phyloP scores from a whole-genome alignment of 306 rosid genomes.

The Begonia loranthoides region DNA sequence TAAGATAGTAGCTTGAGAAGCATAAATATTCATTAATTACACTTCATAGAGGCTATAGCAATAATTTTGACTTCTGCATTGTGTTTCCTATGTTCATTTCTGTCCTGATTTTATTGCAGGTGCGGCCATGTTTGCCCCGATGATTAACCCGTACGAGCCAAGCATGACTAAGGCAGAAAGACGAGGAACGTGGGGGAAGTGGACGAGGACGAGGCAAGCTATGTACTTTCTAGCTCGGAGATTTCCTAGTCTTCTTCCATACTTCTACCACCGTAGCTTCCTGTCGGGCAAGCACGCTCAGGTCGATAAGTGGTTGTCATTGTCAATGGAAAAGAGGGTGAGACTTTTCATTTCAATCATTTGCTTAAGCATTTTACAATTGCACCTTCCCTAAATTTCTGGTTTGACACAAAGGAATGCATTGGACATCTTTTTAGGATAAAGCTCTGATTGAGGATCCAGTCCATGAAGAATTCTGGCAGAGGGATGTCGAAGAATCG shows the following conservation, averaged over 20 bases:
- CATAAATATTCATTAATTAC: neutral
- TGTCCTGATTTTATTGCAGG: slow-evolving; percentile 29
- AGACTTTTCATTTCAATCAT: slow-evolving; percentile 10
- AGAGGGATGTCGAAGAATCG: slow-evolving; percentile 94
- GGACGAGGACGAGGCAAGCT: slow-evolving; percentile 55
- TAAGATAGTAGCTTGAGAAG: slow-evolving; percentile 6
- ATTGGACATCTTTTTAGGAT: slow-evolving; percentile 35
- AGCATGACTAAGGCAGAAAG: slow-evolving; percentile 64
- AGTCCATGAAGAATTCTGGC: slow-evolving; percentile 92
- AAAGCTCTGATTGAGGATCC: slow-evolving; percentile 90
- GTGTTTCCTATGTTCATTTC: too few species aligned
- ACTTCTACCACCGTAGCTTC: slow-evolving; percentile 62
- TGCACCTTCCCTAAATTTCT: neutral
- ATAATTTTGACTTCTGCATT: too few species aligned
- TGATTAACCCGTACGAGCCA: slow-evolving; percentile 90
- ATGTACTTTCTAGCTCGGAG: slow-evolving; percentile 60
- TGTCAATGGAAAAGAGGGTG: slow-evolving; percentile 87
- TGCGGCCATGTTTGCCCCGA: slow-evolving; percentile 93
- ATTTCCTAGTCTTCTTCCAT: slow-evolving; percentile 50
- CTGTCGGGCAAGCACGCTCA: slow-evolving; percentile 87
- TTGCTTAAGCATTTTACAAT: neutral
- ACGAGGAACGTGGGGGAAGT: slow-evolving; percentile 64
- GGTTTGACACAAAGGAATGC: too few species aligned
- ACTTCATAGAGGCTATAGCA: neutral
- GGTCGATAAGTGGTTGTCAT: slow-evolving; percentile 81